phyloP scores from a whole-genome alignment of 495 filamentous ascomycete genomes.

The Chaetomium tenue region DNA sequence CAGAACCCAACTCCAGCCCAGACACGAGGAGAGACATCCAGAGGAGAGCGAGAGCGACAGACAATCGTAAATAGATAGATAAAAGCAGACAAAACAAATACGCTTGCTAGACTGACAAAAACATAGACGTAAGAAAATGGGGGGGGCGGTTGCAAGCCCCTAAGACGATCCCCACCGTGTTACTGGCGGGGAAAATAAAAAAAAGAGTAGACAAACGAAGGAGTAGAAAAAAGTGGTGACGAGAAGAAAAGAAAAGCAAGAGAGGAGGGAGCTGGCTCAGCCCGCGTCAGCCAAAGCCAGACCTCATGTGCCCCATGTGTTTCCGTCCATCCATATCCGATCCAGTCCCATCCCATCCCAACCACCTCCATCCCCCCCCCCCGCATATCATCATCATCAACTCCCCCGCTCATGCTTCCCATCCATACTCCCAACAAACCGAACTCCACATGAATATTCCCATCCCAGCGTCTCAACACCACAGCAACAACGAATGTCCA shows the following conservation, averaged over 20 bases:
- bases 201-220: background rate
- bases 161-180: background rate
- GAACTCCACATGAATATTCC: conserved; percentile 10
- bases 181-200: background rate
- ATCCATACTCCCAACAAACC: conserved; percentile 12
- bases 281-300: background rate
- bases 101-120: too few relatives aligned
- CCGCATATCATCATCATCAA: background rate
- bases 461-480: background rate
- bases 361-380: background rate
- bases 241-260: background rate
- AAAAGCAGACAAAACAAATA: background rate
- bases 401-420: background rate
- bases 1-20: conserved; percentile 1
- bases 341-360: conserved; percentile 3
- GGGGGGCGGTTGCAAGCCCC: background rate
- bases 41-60: background rate
- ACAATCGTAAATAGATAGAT: too few relatives aligned
- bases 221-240: background rate
- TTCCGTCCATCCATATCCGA: conserved; percentile 9
- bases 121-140: background rate
- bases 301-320: conserved; percentile 6
- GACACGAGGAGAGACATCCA: background rate
- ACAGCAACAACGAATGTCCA: background rate
- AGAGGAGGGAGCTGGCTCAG: background rate